Conservation (phyloP, 1,284 basidiomycete species). For the Boletus holoroseus region DNA sequence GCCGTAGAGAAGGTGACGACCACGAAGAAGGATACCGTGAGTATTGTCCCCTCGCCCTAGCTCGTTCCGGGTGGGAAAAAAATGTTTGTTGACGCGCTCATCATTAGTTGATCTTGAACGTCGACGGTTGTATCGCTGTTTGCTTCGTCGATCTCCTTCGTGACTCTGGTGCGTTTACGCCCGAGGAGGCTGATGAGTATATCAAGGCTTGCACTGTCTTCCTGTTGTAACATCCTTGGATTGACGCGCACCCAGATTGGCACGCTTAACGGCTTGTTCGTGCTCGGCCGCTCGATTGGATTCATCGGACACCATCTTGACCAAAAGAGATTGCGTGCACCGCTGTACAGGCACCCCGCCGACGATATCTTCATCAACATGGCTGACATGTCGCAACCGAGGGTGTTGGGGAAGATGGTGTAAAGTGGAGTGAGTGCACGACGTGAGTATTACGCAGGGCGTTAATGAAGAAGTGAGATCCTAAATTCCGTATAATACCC, state of each 20-base stretch:
- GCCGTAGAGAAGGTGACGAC: conserved; percentile 98
- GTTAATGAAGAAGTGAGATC: conserved; percentile 3
- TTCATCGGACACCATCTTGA: conserved; percentile 95
- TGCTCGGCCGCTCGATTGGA: conserved; percentile 94
- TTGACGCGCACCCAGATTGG: conserved; percentile 52
- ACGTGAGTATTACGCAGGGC: neutral
- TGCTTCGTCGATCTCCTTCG: conserved; percentile 96
- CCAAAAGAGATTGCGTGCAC: conserved; percentile 91
- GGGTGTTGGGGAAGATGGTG: conserved; percentile 62
- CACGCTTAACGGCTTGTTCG: conserved; percentile 93
- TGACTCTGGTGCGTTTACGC: conserved; percentile 90
- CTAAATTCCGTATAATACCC: conserved; percentile 22
- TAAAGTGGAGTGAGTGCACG: conserved; percentile 1
- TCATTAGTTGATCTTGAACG: conserved; percentile 79
- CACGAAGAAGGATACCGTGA: conserved; percentile 92
- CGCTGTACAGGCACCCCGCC: conserved; percentile 87
- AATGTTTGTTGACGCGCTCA: neutral
- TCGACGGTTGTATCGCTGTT: conserved; percentile 96
- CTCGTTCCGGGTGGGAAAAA: neutral
- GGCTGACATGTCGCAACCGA: conserved; percentile 73
- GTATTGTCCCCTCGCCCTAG: conserved; percentile 23
- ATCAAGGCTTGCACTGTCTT: conserved; percentile 55
- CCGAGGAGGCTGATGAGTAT: conserved; percentile 96
- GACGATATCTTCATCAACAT: conserved; percentile 86
- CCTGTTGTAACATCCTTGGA: neutral